Conservation (phyloP, 805 yeast species). For the Ogataea minuta region DNA sequence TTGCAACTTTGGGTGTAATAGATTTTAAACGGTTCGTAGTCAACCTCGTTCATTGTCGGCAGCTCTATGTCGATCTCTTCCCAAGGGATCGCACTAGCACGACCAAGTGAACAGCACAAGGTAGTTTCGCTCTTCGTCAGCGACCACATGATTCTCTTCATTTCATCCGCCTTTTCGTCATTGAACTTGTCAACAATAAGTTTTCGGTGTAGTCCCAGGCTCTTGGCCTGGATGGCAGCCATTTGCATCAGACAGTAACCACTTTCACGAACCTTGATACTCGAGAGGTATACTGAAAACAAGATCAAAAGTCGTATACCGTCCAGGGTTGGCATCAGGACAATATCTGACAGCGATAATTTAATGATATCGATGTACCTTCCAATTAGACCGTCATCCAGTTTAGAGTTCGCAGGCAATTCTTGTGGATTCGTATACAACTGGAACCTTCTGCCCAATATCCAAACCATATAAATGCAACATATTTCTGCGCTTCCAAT, state of each 20-base stretch:
- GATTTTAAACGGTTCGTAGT: slow-evolving; percentile 31
- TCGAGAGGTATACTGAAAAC: slow-evolving; percentile 43
- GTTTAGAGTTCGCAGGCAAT: slow-evolving; percentile 20
- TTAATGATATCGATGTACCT: slow-evolving; percentile 42
- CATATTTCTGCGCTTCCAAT: slow-evolving; percentile 39
- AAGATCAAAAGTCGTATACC: slow-evolving; percentile 44
- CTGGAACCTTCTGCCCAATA: slow-evolving; percentile 37
- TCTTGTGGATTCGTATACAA: slow-evolving; percentile 28
- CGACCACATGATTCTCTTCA: slow-evolving; percentile 45
- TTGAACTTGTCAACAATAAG: slow-evolving; percentile 36
- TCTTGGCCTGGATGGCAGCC: slow-evolving; percentile 46
- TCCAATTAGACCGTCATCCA: slow-evolving; percentile 30
- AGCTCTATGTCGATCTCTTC: slow-evolving; percentile 44
- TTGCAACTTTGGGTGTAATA: slow-evolving; percentile 37
- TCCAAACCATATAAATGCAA: slow-evolving; percentile 47
- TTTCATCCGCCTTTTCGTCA: slow-evolving; percentile 37
- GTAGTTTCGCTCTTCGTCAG: slow-evolving; percentile 41
- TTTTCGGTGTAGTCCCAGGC: slow-evolving; percentile 47
- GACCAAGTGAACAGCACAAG: slow-evolving; percentile 44
- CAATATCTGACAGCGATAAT: slow-evolving; percentile 41
- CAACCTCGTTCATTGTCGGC: slow-evolving; percentile 33
- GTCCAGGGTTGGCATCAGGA: slow-evolving; percentile 42
- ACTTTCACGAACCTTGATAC: slow-evolving; percentile 45
- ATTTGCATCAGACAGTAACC: slow-evolving; percentile 47
- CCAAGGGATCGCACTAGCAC: slow-evolving; percentile 44